Conservation (phyloP, 306 rosid species). For the Parietaria judaica region DNA sequence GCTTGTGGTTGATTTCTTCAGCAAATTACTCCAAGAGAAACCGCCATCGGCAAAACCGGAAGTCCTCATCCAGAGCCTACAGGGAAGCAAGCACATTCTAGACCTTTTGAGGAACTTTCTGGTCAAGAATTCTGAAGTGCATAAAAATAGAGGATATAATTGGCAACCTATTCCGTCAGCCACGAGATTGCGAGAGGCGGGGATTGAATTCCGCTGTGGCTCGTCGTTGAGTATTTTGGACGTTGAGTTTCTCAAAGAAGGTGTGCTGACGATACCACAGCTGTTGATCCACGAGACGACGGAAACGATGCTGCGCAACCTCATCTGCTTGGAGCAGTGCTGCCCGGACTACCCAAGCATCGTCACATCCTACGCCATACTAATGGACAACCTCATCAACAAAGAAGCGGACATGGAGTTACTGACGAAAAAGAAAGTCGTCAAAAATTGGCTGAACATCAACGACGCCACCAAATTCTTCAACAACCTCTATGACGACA, state of each 20-base stretch:
- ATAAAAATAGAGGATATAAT: too few relatives aligned
- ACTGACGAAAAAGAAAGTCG: not conserved
- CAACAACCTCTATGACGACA: constrained; percentile 9
- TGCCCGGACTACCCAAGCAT: not conserved
- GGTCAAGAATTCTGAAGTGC: too few relatives aligned
- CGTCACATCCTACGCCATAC: constrained; percentile 14
- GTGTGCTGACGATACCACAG: constrained; percentile 4
- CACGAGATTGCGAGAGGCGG: not conserved
- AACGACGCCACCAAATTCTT: constrained; percentile 8
- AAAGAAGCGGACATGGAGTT: not conserved
- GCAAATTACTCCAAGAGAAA: too few relatives aligned
- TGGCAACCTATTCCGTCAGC: not conserved
- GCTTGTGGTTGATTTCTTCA: not conserved
- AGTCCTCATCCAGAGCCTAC: not conserved
- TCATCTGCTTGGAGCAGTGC: constrained; percentile 14
- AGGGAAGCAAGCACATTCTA: too few relatives aligned
- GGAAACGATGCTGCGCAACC: not conserved
- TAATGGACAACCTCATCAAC: constrained; percentile 16
- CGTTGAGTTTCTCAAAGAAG: not conserved
- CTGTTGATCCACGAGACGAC: constrained; percentile 16
- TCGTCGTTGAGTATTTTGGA: not conserved
- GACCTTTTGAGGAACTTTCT: too few relatives aligned
- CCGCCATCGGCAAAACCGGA: not conserved
- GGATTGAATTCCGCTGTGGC: not conserved
- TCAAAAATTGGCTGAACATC: not conserved